Evolutionary conservation across 2,329 filamentous ascomycete genomes (phyloP), one percentile per base, ranked within the genome.

Genomic region (Aspergillus sp.): DNA sequence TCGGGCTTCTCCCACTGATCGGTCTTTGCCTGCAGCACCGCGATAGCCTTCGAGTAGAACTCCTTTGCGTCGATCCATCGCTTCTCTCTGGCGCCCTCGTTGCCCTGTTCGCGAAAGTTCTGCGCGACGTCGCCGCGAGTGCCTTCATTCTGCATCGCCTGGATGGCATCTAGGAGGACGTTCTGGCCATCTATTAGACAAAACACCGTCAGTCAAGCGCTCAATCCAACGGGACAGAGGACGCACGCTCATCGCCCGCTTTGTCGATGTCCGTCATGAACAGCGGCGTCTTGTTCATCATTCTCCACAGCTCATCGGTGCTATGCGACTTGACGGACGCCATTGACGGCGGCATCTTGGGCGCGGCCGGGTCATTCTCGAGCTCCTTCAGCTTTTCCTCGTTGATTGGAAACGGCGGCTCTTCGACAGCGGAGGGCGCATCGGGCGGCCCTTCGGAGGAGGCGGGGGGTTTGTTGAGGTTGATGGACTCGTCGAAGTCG

Each of bases 221-320:
- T 26, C 7, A 20, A 13, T 13, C 3, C 19, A 17, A 27, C 5
- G 10, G 6, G 26, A 27, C 15, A 15, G 26, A 26, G 24, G 8
- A 49, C 57, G 16, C 51, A 65, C 71, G 68, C 40, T 70, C 68
- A 36, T 69, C 71, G 33, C 69, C 70, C 8, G 70, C 71, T 37
- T 74, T 71, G 37, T 74, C 84, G 20, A 95, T 71, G 45, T 84
- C 80, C 17, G 86, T 96, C 91, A 98, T 98, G 69, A 98, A 98
- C 24, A 98, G 72, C 5, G 91, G 91, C 29, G 74, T 71, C 43
- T 77, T 75, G 51, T 81, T 82, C 62, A 84, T 67, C 48, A 80
- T 74, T 29, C 68, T 63, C 25, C 79, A 51, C 22, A 83, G 61
- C 43, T 82, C 74, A 29, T 79, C 74, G 1, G 66, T 66, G 4